Base-by-base conservation (phyloP, 805 yeast species). In the Wickerhamiella slavikovae region DNA sequence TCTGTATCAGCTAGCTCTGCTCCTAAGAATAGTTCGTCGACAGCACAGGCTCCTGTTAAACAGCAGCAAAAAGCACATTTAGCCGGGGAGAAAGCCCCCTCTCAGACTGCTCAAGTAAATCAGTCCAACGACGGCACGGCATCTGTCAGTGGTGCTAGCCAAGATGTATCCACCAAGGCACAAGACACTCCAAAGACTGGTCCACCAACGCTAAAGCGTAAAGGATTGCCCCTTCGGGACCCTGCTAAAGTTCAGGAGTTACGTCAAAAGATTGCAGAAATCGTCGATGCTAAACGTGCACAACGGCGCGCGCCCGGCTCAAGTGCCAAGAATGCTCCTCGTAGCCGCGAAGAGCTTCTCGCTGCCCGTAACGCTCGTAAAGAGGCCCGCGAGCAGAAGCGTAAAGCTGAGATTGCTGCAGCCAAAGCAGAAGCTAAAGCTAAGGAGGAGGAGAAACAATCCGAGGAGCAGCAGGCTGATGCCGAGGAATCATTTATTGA, bases 231-330 rank as follows among this genome's bases (percentile, higher is more conserved):
- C 10, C 14, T n/a, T n/a, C 30, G 24, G 14, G 30, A 30, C n/a
- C 4, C 36, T 5, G 31, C 38, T 35, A 67, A 71, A 22, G 54
- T 80, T 28, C 65, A 65, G 4, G 74, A 68, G 40, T 61, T 89
- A 35, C 69, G 83, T 44, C 74, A 71, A n/a, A 75, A 75, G 48
- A 63, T 89, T 25, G 72, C 85, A 17, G 65, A 64, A 12, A 78
- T 71, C 49, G 83, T 89, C 38, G 64, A 58, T 33, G 55, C 54
- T 6, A 44, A 89, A 55, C 69, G 71, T 40, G 82, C 72, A 32
- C 75, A 68, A 52, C 70, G 99, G 48, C 83, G 75, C 44, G 98
- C 96, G 1, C 89, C 91, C 1, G 96, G 96, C 2, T 57, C 83
- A 1, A 72, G 68, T 27, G 69, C 62, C 4, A 58, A 63, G 4